Conservation (phyloP, 2,329 filamentous ascomycete genomes). For the Hypoxylon sp. region DNA sequence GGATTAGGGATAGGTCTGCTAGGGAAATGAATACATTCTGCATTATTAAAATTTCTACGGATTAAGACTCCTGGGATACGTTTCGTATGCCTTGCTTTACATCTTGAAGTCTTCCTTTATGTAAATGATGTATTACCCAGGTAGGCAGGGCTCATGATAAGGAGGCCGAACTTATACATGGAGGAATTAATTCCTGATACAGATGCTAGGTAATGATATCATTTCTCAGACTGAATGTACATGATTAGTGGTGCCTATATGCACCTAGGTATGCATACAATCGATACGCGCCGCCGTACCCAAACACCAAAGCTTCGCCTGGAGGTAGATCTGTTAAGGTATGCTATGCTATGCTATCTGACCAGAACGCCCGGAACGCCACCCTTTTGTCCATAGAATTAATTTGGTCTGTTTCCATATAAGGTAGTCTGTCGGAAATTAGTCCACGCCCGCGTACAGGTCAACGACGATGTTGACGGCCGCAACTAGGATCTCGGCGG, state of each 20-base stretch:
- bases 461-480: conserved; percentile 96
- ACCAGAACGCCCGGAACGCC: conserved; percentile 17
- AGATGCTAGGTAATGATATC: background rate
- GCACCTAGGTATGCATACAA: background rate
- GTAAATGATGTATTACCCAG: too few species aligned
- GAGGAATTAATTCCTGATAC: background rate
- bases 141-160: background rate
- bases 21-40: background rate
- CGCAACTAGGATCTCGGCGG: conserved; percentile 93
- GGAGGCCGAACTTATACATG: too few species aligned
- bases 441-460: conserved; percentile 73
- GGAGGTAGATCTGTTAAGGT: conserved; percentile 1
- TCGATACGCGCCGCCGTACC: background rate
- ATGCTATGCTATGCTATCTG: conserved; percentile 26
- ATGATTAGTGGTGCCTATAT: conserved; percentile 1
- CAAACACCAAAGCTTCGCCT: conserved; percentile 5
- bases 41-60: background rate
- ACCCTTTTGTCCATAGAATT: conserved; percentile 1
- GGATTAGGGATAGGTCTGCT: background rate
- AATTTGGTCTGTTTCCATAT: background rate
- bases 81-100: background rate
- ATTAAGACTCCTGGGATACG: background rate
- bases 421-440: conserved; percentile 5
- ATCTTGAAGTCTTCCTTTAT: background rate
- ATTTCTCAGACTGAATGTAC: background rate